Base-by-base conservation (phyloP, 768 basidiomycete species). In the Collybia sordida region DNA sequence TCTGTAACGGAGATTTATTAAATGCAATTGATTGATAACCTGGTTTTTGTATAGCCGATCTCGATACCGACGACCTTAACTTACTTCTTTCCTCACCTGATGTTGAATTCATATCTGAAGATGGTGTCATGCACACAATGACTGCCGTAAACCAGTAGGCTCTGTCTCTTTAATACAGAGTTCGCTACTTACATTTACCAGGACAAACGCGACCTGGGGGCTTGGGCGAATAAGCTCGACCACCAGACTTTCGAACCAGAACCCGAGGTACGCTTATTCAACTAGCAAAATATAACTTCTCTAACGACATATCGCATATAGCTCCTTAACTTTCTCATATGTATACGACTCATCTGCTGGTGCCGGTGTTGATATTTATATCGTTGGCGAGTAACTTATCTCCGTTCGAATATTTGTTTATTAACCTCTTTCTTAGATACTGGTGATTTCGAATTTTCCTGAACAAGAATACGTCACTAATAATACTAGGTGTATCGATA, bases 141-240 rank as follows among this genome's bases (percentile, higher is more conserved):
- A 36, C 46, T 19, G 59, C 62, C 8, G 31, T 31, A 4, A 31
- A 4, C 9, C 60, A 66, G 64, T 63, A 25, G 3, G 55, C 52
- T 11, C 15, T 35, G 22, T 11, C 11, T 2, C n/a, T 28, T 11
- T 4, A 12, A 25, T 6, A 4, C 19, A n/a, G 37, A 2, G 18
- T n/a, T 4, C 8, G n/a, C 4, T 3, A 24, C 17, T 12, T 6
- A 22, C 25, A n/a, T 17, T 25, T 35, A 14, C 6, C 40, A 71
- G 68, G 46, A 59, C 49, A 1, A 58, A 68, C 50, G 68, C 67
- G 1, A 63, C 69, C 15, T 71, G 68, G 69, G 68, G 69, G 5
- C 49, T 71, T 17, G 47, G 60, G 9, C 55, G 68, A 8, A 39
- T 71, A 40, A 64, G 57, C 50, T 60, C 59, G 8, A n/a, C 42